Evolutionary conservation across 2,329 filamentous ascomycete species (phyloP), one percentile per base, ranked within the genome.

Genomic region (Elsinoe australis): DNA sequence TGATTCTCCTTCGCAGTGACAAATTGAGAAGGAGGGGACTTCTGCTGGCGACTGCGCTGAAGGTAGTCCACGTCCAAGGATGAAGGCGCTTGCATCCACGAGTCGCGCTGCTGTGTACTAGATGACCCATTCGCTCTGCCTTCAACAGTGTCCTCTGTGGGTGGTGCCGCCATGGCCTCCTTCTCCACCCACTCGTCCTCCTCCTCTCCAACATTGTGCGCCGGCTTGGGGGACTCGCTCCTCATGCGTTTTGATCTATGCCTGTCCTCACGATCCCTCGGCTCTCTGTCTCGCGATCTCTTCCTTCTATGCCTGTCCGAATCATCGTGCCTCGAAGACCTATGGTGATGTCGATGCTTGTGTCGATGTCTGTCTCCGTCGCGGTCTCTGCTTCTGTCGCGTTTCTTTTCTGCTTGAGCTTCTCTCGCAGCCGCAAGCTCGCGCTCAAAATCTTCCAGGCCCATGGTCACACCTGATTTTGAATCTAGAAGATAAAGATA

Each of bases 31-130:
- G 67, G 70, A 29, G 67, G 67, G 58, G 66, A 64, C 47, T 63
- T 61, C 52, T 79, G 79, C 52, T 75, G 74, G 1, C 67, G 66
- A 3, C 69, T 71, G 52, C 78, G 73, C 60, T 85, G 77, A 44
- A 87, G 75, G 62, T 94, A 95, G 61, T 96, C 89, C 50, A 96
- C 73, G 47, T 89, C 83, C 28, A 94, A 68, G 0, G 83, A 80
- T 0, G 85, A 86, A 0, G 90, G 88, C 0, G 83, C 83, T 51
- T 88, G 83, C 92, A 98, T 98, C 89, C 94, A 98, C 0, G 84
- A 79, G 64, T 96, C 92, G 54, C 94, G 79, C 55, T 81, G 75
- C 24, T 82, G 58, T 1, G 66, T 51, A 60, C 64, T 55, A 53
- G 58, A 53, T 14, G 60, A 59, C 15, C 64, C 55, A 47, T 66